Base-by-base conservation (phyloP, 495 filamentous ascomycete species). In the Pseudomonodictys pantanalensis region DNA sequence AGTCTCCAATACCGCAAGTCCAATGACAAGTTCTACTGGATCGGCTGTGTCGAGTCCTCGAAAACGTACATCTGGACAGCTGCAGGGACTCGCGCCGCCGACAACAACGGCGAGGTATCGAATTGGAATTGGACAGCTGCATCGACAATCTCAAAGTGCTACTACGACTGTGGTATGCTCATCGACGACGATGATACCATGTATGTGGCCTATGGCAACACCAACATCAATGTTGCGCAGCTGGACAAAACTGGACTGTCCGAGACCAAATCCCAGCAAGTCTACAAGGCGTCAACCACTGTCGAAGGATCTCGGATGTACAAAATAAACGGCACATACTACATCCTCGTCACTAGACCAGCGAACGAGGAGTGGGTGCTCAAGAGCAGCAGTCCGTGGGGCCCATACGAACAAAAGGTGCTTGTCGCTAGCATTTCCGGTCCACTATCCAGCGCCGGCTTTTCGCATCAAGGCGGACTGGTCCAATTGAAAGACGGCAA, bases 231-330 rank as follows among this genome's bases (percentile, higher is more conserved):
- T 7, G 72, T 86, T 12, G 77, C 81, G 3, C 73, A 81, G 58
- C 71, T 86, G 1, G 74, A 76, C 9, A 26, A 60, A 0, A 80
- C 81, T 45, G 77, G 75, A 0, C 56, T 78, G 1, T 72, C 69
- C 42, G 64, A 78, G 38, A 77, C 77, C 8, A 70, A 70, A 44
- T 71, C 73, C 3, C 69, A 79, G 52, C 35, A 72, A 6, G 75
- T 83, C 6, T 79, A 74, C 65, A 64, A 61, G 6, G 61, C 73
- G 3, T 62, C 69, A 0, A 67, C 62, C 20, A 75, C 73, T 20
- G 72, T 84, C 42, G 83, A 86, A 56, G 82, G 83, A 5, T 72
- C 76, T 10, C 73, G 82, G 12, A 72, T 86, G 68, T 86, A 85
- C 58, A 78, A 83, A 62, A 72, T 69, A 48, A 73, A 81, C 32